Evolutionary conservation across 2,329 filamentous ascomycete species (phyloP).

Genomic region (Aspergillus pseudoviridinutans): DNA sequence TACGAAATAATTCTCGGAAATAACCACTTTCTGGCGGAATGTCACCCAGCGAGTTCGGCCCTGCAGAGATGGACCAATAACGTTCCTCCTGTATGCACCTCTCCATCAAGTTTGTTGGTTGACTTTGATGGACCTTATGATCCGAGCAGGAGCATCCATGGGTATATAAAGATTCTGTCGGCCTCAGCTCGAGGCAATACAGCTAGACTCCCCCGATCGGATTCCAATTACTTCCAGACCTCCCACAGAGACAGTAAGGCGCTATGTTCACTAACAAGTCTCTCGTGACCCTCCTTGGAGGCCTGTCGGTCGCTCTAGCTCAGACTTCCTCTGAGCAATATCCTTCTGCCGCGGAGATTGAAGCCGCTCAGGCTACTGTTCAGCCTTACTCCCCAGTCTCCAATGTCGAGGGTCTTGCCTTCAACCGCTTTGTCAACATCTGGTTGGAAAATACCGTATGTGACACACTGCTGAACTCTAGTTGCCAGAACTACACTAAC

Average conservation of each 20-base stretch:
- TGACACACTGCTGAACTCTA: conserved; percentile 1
- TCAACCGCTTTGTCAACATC: conserved; percentile 63
- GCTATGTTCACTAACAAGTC: conserved; percentile 18
- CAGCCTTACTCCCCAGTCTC: conserved; percentile 55
- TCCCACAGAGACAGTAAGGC: not conserved
- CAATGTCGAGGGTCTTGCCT: not conserved
- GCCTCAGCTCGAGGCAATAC: not conserved
- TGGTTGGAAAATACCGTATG: conserved; percentile 73
- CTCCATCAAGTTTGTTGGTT: too few species aligned
- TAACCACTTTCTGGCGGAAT: not conserved
- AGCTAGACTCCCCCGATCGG: not conserved
- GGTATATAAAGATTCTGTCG: not conserved
- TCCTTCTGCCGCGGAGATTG: conserved; percentile 24
- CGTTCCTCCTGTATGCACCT: not conserved
- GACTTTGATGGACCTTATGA: not conserved
- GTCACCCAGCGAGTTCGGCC: too few species aligned
- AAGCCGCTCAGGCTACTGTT: conserved; percentile 49
- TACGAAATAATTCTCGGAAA: not conserved
- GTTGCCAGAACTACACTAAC: not conserved
- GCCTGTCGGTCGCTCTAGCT: conserved; percentile 14
- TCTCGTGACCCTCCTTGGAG: conserved; percentile 19
- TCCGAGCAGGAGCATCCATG: not conserved
- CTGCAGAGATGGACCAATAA: not conserved
- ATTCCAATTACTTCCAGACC: not conserved
- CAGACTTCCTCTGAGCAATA: conserved; percentile 23